phyloP scores from a whole-genome alignment of 805 yeast genomes.

The Torulaspora gathmanii region DNA sequence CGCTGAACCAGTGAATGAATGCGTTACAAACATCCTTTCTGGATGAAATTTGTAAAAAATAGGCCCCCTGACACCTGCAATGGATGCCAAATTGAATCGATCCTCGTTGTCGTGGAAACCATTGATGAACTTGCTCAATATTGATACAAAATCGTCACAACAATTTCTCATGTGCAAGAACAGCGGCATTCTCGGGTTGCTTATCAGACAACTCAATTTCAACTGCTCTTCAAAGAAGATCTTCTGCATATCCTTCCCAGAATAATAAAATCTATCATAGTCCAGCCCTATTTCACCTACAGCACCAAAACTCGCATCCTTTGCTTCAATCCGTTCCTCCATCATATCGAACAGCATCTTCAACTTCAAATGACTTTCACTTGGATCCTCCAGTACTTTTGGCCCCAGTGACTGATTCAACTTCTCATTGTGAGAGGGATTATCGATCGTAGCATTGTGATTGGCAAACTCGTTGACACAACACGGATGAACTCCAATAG shows the following conservation, averaged over 20 bases:
- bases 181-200: conserved; percentile 61
- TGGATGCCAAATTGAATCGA: conserved; percentile 14
- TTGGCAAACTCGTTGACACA: conserved; percentile 53
- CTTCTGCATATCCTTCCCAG: conserved; percentile 63
- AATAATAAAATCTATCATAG: conserved; percentile 79
- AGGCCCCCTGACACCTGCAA: conserved; percentile 12
- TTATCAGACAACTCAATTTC: conserved; percentile 41
- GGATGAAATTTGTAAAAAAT: conserved; percentile 33
- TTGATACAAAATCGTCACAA: conserved; percentile 66
- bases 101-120: conserved; percentile 36
- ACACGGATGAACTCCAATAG: conserved; percentile 97
- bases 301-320: conserved; percentile 58
- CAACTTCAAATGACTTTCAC: conserved; percentile 15
- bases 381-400: conserved; percentile 9
- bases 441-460: conserved; percentile 28
- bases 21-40: conserved; percentile 71
- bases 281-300: conserved; percentile 96
- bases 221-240: conserved; percentile 69
- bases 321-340: conserved; percentile 44
- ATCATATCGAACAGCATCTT: conserved; percentile 48
- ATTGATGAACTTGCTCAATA: conserved; percentile 57
- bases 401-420: conserved; percentile 15
- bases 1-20: conserved; percentile 84
- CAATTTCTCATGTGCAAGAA: conserved; percentile 89
- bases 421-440: conserved; percentile 25